Evolutionary conservation across 306 rosid genomes (phyloP), one percentile per base, ranked within the genome.

Genomic region (Pterocarpus macrocarpus): DNA sequence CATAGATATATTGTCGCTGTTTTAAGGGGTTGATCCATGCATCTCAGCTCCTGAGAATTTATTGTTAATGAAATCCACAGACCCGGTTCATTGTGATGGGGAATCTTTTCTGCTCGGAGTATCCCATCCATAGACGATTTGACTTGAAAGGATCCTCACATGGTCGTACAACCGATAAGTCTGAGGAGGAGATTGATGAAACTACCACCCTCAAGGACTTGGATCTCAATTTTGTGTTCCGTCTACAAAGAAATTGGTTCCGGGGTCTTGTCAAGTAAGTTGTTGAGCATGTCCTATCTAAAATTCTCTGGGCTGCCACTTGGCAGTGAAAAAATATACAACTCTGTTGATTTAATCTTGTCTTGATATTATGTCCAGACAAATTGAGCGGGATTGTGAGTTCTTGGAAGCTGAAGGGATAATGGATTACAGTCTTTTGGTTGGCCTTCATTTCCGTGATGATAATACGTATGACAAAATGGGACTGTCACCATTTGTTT

Each of bases 31-130:
- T 75, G 41, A 50, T 30, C n/a, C 16, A 13, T 30, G 13, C 66
- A 1, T 58, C 77, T 58, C 10, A 14, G 76, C 34, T 39, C 15
- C 83, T 68, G 55, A 81, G 7, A 39, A 32, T 44, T 69, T 77
- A 0, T 81, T 76, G 52, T 52, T 68, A 13, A 71, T 86, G 80
- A 73, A 83, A 77, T 69, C 14, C 91, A 22, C 28, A 96, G 99
- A 94, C 92, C 1, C 89, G 99, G 86, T 96, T 96, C 85, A 92
- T 96, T n/a, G 98, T 96, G 85, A 96, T 96, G 99, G 99, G 98
- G 70, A 96, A 96, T 75, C 89, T 96, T 79, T 96, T 96, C 91
- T 96, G 97, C 89, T 96, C 99, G 0, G 99, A 96, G 79, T 96
- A 92, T 80, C 91, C 91, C 17, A 92, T 96, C 78, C 99, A 96